Evolutionary conservation across 176 grass and related monocot species (phyloP), one percentile per base, ranked within the genome.

Genomic region (Avena atlantica): DNA sequence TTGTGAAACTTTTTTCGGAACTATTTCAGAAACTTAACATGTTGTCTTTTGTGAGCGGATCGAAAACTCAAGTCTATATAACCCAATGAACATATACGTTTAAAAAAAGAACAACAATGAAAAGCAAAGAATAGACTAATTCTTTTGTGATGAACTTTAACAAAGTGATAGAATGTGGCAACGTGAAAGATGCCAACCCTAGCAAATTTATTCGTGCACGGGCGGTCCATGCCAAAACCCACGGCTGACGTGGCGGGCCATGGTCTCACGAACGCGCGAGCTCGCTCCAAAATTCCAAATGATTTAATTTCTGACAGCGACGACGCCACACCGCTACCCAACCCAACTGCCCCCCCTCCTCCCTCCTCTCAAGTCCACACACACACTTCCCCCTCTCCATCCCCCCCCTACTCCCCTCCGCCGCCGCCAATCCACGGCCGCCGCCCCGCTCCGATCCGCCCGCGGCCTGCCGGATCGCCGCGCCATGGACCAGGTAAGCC

Each of bases 401-500:
- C 61, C 2, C 10, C 15, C 15, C 5, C 3, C 49, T 51, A 12
- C 44, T 13, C 31, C 36, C 12, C 45, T 11, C 17, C 72, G 13
- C 19, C 83, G 49, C 44, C 87, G 64, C 57, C 81, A 12, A 37
- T 70, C 79, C 64, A 8, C 15, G 34, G 42, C 79, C 34, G 78
- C 9, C 42, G 20, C 34, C 7, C 59, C 21, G 3, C 19, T 2
- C 82, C 21, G 79, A 87, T 74, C 89, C 81, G 74, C 3, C 9
- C 14, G 19, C 58, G 15, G 81, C 40, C 67, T 37, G 11, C 14
- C 81, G 68, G 85, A 91, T 80, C 89, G 51, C 76, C 21, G 6
- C 77, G 70, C 82, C 78, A 91, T 91, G 86, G 90, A 88, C 40
- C 86, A 91, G 90, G 90, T 91, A 52, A 91, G 86, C 78, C 40